phyloP scores from a whole-genome alignment of 805 yeast genomes.

The Blastobotrys americana region DNA sequence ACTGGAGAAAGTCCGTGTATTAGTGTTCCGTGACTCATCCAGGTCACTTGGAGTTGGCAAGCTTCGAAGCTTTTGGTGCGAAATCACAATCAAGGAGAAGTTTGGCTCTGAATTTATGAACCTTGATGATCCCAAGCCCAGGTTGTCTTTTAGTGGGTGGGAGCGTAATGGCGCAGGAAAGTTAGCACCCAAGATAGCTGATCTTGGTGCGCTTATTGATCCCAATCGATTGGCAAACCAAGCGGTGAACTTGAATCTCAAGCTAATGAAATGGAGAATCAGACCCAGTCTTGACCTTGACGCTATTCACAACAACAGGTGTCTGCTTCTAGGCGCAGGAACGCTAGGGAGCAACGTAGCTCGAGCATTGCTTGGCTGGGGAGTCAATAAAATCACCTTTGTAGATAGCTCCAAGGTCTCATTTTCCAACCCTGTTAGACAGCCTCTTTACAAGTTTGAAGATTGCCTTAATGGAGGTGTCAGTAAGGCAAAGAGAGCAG shows the following conservation, averaged over 20 bases:
- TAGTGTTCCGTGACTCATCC: constrained; percentile 33
- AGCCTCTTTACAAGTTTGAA: constrained; percentile 73
- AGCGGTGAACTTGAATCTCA: constrained; percentile 83
- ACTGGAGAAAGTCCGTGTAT: constrained; percentile 31
- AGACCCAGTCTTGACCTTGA: constrained; percentile 77
- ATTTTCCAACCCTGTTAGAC: constrained; percentile 92
- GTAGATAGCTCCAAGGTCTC: constrained; percentile 88
- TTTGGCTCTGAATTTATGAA: constrained; percentile 6
- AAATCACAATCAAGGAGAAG: constrained; percentile 14
- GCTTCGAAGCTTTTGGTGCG: constrained; percentile 28
- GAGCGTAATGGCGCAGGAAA: constrained; percentile 67
- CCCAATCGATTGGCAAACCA: constrained; percentile 81
- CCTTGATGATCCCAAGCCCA: constrained; percentile 33
- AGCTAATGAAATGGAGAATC: constrained; percentile 94
- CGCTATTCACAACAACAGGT: constrained; percentile 48
- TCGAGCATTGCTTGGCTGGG: constrained; percentile 89
- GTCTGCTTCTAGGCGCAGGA: constrained; percentile 88
- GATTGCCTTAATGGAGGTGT: constrained; percentile 74
- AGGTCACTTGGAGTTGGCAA: constrained; percentile 6
- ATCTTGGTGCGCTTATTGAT: constrained; percentile 71
- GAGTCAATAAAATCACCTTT: constrained; percentile 75
- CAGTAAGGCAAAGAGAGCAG: constrained; percentile 74
- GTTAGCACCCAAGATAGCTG: constrained; percentile 75
- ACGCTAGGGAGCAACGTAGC: constrained; percentile 91
- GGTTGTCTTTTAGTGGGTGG: constrained; percentile 78